phyloP scores from a whole-genome alignment of 352 stramenopile genomes.

The Globisporangium perplexum region DNA sequence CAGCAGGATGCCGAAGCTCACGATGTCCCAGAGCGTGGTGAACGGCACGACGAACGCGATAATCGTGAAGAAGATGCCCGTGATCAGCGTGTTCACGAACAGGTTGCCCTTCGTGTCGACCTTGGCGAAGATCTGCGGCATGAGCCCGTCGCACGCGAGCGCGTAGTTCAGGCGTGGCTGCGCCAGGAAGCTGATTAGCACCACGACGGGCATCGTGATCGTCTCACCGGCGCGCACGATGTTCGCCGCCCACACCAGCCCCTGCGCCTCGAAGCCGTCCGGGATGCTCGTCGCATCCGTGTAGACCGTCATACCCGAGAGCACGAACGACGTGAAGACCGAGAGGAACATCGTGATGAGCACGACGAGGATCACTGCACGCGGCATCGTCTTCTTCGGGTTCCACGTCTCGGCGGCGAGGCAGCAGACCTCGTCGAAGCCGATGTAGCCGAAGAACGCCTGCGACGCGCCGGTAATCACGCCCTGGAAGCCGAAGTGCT shows the following conservation, averaged over 20 bases:
- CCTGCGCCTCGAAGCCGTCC: conserved; percentile 33
- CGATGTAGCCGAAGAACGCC: conserved; percentile 91
- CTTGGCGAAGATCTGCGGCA: conserved; percentile 88
- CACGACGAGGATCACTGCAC: conserved; percentile 74
- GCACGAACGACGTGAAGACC: conserved; percentile 68
- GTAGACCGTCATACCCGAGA: conserved; percentile 62
- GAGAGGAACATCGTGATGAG: conserved; percentile 58
- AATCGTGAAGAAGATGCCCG: conserved; percentile 54
- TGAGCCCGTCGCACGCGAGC: conserved; percentile 89
- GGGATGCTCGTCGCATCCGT: conserved; percentile 23
- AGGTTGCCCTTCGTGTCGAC: conserved; percentile 78
- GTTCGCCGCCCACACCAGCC: conserved; percentile 33
- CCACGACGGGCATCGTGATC: conserved; percentile 91
- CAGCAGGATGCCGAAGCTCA: conserved; percentile 86
- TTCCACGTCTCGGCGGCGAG: conserved; percentile 72
- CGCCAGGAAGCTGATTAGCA: conserved; percentile 90
- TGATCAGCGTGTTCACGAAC: conserved; percentile 72
- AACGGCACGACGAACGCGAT: conserved; percentile 78
- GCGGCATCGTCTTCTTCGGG: conserved; percentile 61
- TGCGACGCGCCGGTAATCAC: conserved; percentile 75
- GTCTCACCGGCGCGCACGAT: conserved; percentile 53
- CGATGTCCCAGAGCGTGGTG: conserved; percentile 78
- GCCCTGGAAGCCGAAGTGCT: conserved; percentile 30
- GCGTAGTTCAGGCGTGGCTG: conserved; percentile 92
- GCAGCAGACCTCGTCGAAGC: conserved; percentile 93